Conservation (phyloP, 306 rosid genomes). For the Lablab purpureus region DNA sequence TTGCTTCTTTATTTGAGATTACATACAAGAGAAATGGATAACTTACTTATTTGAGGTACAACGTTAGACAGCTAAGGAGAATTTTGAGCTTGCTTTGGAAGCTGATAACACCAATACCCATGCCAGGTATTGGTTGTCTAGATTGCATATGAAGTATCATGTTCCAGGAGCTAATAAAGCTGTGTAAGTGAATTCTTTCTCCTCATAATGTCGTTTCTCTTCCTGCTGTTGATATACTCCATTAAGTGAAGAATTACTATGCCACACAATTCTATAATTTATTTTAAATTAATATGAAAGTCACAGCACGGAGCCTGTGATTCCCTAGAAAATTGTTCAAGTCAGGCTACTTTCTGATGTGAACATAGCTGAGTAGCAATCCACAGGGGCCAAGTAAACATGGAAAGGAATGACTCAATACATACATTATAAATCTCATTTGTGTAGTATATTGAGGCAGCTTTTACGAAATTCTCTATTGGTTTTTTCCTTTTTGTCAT, state of each 20-base stretch:
- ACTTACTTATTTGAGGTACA: slow-evolving; percentile 32
- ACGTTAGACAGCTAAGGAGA: slow-evolving; percentile 83
- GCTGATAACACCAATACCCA: slow-evolving; percentile 83
- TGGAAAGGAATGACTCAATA: slow-evolving; percentile 9
- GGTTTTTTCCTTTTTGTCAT: not conserved
- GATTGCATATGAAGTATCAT: slow-evolving; percentile 90
- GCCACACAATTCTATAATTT: not conserved
- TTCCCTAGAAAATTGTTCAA: slow-evolving; percentile 8
- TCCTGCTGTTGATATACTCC: slow-evolving; percentile 29
- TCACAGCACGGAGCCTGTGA: not conserved
- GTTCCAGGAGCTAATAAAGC: slow-evolving; percentile 86
- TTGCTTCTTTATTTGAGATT: slow-evolving; percentile 33
- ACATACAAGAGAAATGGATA: slow-evolving; percentile 35
- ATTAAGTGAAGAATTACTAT: slow-evolving; percentile 1
- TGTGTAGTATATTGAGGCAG: slow-evolving; percentile 8
- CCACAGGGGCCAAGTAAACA: slow-evolving; percentile 6
- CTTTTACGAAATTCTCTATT: not conserved
- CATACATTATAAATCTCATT: slow-evolving; percentile 11
- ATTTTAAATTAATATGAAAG: not conserved
- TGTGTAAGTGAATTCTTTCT: slow-evolving; percentile 56
- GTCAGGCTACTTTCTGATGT: slow-evolving; percentile 14
- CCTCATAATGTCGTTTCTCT: slow-evolving; percentile 12
- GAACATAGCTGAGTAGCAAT: slow-evolving; percentile 17
- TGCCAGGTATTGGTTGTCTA: slow-evolving; percentile 89
- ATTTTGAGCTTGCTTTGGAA: slow-evolving; percentile 93